Base-by-base conservation (phyloP, 345 rosid genomes). In the Lepidium didymum region DNA sequence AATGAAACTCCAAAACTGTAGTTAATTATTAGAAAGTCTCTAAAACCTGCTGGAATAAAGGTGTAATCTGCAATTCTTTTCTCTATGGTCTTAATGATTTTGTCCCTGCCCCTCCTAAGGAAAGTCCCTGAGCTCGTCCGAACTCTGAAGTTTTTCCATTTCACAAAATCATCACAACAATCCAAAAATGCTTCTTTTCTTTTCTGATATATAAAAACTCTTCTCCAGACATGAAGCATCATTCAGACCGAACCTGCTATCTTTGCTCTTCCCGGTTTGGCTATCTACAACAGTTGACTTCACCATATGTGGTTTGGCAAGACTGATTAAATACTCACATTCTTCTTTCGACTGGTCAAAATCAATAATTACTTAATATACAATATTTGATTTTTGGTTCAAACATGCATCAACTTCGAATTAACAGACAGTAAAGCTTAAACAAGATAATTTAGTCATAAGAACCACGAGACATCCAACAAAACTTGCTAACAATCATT, bases 121-220 rank as follows among this genome's bases (percentile, higher is more conserved):
- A 90, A 93, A 82, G 86, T 88, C 59, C 98, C 98, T 18, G 97
- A 88, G 77, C 96, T 93, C 44, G 94, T 88, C n/a, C 97, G 83
- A 8, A 87, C 98, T 85, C 98, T 92, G 79, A 59, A 73, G 21
- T 35, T 40, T 31, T 15, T 45, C 5, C 29, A 37, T 57, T 64
- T 56, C 71, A 64, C 31, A 56, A 36, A 52, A 36, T 14, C 57
- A 67, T 16, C 19, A 62, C n/a, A 36, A 36, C 31, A 27, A 56
- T 46, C 8, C 40, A 75, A 64, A 68, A 1, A 67, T 7, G 44
- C 64, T 43, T 55, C 13, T 16, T 16, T 13, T 3, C 27, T 12
- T 2, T 2, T n/a, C 13, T 6, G 6, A 13, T 8, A 52, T n/a
- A 12, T 2, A 23, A 6, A 11, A 1, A 46, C 6, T 10, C 19